Conservation (phyloP, 108 stramenopile species). For the Schizochytrium sp. region DNA sequence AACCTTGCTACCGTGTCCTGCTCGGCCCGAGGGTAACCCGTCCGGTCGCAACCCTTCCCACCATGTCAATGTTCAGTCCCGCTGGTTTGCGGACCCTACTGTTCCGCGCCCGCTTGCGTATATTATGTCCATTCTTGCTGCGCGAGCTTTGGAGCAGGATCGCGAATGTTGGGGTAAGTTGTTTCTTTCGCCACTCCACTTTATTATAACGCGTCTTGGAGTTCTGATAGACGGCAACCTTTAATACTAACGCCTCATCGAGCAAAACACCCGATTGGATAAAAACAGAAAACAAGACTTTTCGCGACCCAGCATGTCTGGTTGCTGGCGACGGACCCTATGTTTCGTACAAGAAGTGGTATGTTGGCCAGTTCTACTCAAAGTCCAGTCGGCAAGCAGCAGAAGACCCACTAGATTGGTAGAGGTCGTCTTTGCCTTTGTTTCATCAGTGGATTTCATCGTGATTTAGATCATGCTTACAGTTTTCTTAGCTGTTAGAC, state of each 20-base stretch:
- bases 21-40: background rate
- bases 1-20: conserved; percentile 33
- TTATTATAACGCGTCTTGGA: too few relatives aligned
- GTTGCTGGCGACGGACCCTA: conserved; percentile 46
- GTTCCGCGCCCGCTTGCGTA: conserved; percentile 9
- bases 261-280: too few relatives aligned
- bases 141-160: conserved; percentile 38
- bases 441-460: background rate
- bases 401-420: conserved; percentile 27
- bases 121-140: conserved; percentile 28
- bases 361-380: conserved; percentile 42
- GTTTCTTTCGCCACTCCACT: too few relatives aligned
- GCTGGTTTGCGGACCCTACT: conserved; percentile 23
- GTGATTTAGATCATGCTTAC: background rate
- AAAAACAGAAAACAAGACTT: conserved; percentile 31
- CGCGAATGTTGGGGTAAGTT: background rate
- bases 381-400: conserved; percentile 10
- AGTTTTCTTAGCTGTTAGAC: too few relatives aligned
- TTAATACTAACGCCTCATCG: too few relatives aligned
- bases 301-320: background rate
- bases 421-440: background rate
- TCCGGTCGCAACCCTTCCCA: background rate
- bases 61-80: conserved; percentile 13
- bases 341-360: background rate
- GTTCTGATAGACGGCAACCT: too few relatives aligned